Percentiles rank a stretch among this genome's conserved stretches.
These are phyloP conservation scores for Ilyonectria robusta DNA, from an alignment of 2,329 filamentous ascomycete genomes.

Conservation along the genomic window DNA sequence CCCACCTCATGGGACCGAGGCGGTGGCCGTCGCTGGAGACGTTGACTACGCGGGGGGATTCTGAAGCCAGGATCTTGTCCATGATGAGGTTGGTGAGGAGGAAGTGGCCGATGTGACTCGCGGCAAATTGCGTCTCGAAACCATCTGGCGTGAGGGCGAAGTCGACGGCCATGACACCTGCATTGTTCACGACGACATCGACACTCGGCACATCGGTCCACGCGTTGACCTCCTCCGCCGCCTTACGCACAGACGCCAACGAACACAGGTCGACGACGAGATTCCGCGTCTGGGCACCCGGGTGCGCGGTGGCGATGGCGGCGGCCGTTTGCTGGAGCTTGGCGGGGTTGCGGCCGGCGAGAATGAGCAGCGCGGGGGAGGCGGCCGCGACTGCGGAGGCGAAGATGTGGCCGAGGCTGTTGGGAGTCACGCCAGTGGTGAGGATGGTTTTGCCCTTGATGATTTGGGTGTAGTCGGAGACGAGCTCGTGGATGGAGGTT, in stretches of 20 bases:
- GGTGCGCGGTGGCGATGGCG: constrained; percentile 50
- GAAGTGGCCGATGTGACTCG: constrained; percentile 63
- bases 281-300: constrained; percentile 51
- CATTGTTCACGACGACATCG: constrained; percentile 60
- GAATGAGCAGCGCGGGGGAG: constrained; percentile 59
- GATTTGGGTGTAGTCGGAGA: constrained; percentile 45
- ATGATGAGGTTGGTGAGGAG: constrained; percentile 62
- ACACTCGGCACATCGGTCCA: constrained; percentile 52
- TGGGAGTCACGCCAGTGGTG: constrained; percentile 59
- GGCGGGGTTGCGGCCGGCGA: constrained; percentile 59
- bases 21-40: constrained; percentile 54
- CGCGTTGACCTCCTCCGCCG: constrained; percentile 54
- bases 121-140: constrained; percentile 59
- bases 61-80: constrained; percentile 56
- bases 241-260: constrained; percentile 55
- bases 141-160: constrained; percentile 54
- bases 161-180: constrained; percentile 58
- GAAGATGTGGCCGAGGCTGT: constrained; percentile 57
- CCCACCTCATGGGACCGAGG: constrained; percentile 50
- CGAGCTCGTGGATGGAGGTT: constrained; percentile 48
- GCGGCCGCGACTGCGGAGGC: constrained; percentile 56
- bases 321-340: constrained; percentile 58
- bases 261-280: constrained; percentile 59
- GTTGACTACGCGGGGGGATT: constrained; percentile 57
- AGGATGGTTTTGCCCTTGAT: constrained; percentile 58